Evolutionary conservation across 1,139 yeast species (phyloP), one percentile per base, ranked within the genome.

Genomic region (Sugiyamaella paludigena): DNA sequence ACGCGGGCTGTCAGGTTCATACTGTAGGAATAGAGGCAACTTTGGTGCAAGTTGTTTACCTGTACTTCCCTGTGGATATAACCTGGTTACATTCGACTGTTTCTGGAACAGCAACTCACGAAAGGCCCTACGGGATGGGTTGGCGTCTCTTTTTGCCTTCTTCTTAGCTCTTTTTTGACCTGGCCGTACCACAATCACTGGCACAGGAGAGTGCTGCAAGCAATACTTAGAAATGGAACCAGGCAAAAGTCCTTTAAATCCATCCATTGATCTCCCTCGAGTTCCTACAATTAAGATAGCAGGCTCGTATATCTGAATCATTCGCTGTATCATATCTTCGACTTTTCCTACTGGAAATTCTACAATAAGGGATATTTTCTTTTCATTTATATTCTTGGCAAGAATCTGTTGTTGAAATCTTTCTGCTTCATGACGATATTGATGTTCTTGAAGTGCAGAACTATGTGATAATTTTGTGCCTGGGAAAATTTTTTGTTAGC

Each of bases 141-240:
- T 70, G 2, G 67, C 64, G 35, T 58, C 66, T 11, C 73, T 61
- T 49, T 66, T 66, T 7, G 58, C 61, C 50, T 62, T 65, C 39
- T 58, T 60, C 50, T 63, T 62, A 40, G 61, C 63, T 1, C 71
- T 60, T 46, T 72, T 72, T 57, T 78, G 76, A 16, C 69, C 68
- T 1, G 87, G 86, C 53, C 82, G 80, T 8, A 84, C 85, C 9
- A 83, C 79, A 41, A 83, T 76, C 4, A 83, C 87, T 0, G 89
- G 89, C 1, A 84, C 81, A 16, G 80, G 75, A 0, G 87, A 83
- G 60, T 78, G 81, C 61, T 82, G 84, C 37, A 84, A 67, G 57
- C 84, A 83, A 63, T 81, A 78, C 61, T 81, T 82, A 5, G 86
- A 80, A 7, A 69, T 62, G 1, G 71, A 66, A 4, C 73, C 72